Percentiles rank a stretch among this genome's conserved stretches.
phyloP scores from a whole-genome alignment of 2,329 filamentous ascomycete genomes.

The Aspergillus neoniger region DNA sequence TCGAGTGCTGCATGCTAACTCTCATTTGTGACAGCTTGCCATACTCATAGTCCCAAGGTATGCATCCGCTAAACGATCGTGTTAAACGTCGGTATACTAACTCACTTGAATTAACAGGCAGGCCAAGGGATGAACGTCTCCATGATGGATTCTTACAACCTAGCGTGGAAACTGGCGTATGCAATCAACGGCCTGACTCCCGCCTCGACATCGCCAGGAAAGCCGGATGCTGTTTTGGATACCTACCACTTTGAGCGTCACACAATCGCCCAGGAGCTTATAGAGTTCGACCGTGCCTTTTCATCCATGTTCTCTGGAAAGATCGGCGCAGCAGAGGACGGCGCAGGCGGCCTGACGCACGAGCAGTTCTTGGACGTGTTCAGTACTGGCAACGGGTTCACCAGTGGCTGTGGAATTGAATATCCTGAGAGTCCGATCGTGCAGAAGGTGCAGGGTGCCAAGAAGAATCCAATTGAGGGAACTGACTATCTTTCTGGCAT shows the following conservation, averaged over 20 bases:
- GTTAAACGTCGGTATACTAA: constrained; percentile 22
- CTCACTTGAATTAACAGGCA: constrained; percentile 43
- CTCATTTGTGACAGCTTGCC: constrained; percentile 58
- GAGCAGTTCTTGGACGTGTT: constrained; percentile 41
- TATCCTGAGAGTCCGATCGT: constrained; percentile 37
- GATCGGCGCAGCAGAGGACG: constrained; percentile 31
- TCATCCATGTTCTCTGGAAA: constrained; percentile 46
- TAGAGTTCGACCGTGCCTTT: constrained; percentile 43
- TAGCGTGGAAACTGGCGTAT: constrained; percentile 45
- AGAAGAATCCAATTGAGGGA: constrained; percentile 29
- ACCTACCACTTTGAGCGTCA: constrained; percentile 43
- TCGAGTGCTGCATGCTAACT: not conserved
- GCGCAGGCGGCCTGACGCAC: constrained; percentile 31
- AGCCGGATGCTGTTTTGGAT: constrained; percentile 33
- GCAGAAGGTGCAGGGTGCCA: constrained; percentile 19
- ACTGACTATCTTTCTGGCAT: constrained; percentile 39
- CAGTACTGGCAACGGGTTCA: constrained; percentile 41
- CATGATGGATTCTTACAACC: constrained; percentile 59
- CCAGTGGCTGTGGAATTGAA: constrained; percentile 43
- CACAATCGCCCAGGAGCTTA: constrained; percentile 40
- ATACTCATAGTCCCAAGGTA: constrained; percentile 73
- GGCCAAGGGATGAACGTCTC: constrained; percentile 81
- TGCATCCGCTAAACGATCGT: no score
- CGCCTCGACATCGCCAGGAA: constrained; percentile 7
- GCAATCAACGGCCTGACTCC: constrained; percentile 40